These are phyloP conservation scores for Polytrichum formosum DNA, from an alignment of 225 moss, liverwort and hornwort genomes.

Conservation along the genomic window DNA sequence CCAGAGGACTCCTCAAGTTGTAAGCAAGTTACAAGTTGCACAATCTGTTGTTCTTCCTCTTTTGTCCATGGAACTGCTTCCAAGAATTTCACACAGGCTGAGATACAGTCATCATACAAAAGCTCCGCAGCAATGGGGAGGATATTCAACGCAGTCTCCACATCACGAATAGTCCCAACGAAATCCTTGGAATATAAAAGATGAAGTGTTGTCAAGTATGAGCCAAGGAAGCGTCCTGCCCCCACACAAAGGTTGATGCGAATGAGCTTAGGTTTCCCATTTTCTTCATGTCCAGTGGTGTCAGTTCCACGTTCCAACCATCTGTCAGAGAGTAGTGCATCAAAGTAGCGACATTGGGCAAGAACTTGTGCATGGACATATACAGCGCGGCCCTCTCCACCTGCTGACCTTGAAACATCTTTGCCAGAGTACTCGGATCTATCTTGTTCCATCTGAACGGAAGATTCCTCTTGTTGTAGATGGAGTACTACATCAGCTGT, in stretches of 20 bases:
- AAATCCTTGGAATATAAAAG: constrained; percentile 75
- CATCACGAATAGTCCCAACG: constrained; percentile 45
- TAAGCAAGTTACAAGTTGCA: constrained; percentile 67
- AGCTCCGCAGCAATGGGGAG: constrained; percentile 78
- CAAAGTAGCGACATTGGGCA: constrained; percentile 75
- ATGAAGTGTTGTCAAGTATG: constrained; percentile 59
- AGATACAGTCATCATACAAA: constrained; percentile 76
- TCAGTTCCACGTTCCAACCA: constrained; percentile 55
- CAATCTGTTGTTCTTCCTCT: constrained; percentile 68
- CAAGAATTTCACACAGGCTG: constrained; percentile 62
- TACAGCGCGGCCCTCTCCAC: constrained; percentile 16
- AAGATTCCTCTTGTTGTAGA: constrained; percentile 36
- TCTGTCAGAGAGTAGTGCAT: constrained; percentile 76
- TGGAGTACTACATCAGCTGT: constrained; percentile 72
- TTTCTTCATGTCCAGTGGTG: constrained; percentile 13
- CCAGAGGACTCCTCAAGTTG: constrained; percentile 70
- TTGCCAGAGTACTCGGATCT: constrained; percentile 18
- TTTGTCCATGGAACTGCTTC: constrained; percentile 84
- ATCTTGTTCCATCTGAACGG: constrained; percentile 16
- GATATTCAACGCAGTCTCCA: constrained; percentile 61
- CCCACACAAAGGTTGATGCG: constrained; percentile 54
- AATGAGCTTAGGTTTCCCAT: constrained; percentile 22
- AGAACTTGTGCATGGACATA: constrained; percentile 63
- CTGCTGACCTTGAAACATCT: constrained; percentile 14
- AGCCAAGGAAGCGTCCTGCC: constrained; percentile 26